A percentile compares a stretch with the other conserved stretches of the same genome.
These are phyloP conservation scores for Backusella tuberculispora DNA, from an alignment of 192 early-diverging fungal species.

Conservation along the genomic window DNA sequence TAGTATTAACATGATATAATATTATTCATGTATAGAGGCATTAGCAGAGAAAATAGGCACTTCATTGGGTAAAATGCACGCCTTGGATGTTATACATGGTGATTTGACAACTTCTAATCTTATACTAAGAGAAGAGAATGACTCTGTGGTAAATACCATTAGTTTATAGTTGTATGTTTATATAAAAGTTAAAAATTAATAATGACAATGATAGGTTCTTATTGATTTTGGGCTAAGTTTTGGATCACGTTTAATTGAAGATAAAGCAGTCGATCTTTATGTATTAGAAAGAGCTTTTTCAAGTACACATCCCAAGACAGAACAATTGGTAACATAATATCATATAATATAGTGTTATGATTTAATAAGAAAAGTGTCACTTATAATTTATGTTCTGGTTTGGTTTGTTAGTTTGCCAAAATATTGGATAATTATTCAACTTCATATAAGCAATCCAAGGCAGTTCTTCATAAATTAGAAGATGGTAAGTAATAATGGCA, in stretches of 20 bases:
- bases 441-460: conserved; percentile 59
- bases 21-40: conserved; percentile 21
- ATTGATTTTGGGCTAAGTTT: conserved; percentile 98
- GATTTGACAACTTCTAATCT: conserved; percentile 98
- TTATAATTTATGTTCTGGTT: not conserved
- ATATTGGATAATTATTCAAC: conserved; percentile 73
- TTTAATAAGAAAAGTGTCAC: too few relatives aligned
- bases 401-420: conserved; percentile 62
- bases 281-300: conserved; percentile 93
- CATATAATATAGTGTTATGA: too few relatives aligned
- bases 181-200: not conserved
- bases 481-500: conserved; percentile 64
- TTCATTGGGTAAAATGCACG: conserved; percentile 82
- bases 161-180: not conserved
- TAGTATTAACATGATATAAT: not conserved
- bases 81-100: conserved; percentile 88
- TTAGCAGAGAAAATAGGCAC: conserved; percentile 62
- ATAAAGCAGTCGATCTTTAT: conserved; percentile 99
- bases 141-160: conserved; percentile 50
- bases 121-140: conserved; percentile 61
- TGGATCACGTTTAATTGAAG: conserved; percentile 82
- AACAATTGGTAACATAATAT: conserved; percentile 62
- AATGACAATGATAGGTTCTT: conserved; percentile 50
- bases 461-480: conserved; percentile 72
- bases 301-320: conserved; percentile 91